Percentiles rank a stretch among this genome's conserved stretches.
These are phyloP conservation scores for Scenedesmus sp. DNA, from an alignment of 163 green algal genomes.

Conservation along the genomic window DNA sequence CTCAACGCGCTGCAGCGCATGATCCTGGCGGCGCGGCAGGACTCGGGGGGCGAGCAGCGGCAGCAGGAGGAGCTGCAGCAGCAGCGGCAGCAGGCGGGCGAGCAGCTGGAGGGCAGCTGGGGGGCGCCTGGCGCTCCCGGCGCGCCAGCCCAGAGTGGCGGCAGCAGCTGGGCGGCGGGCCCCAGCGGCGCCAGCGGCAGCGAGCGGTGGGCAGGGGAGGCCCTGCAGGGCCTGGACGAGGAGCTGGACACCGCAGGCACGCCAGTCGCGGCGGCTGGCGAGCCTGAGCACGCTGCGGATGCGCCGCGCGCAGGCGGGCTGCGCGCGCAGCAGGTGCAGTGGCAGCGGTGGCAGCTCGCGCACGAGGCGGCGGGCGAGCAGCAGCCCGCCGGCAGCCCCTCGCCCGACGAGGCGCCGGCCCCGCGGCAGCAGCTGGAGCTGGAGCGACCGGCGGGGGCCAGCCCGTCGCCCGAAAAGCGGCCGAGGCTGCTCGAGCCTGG, in stretches of 20 bases:
- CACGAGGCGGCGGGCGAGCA: background rate
- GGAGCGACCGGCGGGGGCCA: too few species aligned
- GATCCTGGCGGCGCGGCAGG: constrained; percentile 23
- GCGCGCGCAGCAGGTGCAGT: background rate
- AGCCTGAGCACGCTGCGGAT: background rate
- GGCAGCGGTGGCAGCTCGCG: constrained; percentile 1
- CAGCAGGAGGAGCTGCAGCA: constrained; percentile 29
- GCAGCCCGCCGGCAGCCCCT: background rate
- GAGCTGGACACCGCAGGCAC: too few species aligned
- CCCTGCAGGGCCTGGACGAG: background rate
- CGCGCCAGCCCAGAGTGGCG: background rate
- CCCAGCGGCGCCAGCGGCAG: constrained; percentile 14
- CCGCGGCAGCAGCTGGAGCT: constrained; percentile 22
- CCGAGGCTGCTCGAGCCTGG: background rate
- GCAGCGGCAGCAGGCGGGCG: constrained; percentile 33
- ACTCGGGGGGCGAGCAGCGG: constrained; percentile 10
- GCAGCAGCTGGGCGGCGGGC: too few species aligned
- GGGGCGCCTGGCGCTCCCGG: background rate
- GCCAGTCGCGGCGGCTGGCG: too few species aligned
- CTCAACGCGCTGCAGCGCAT: constrained; percentile 34
- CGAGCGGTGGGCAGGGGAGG: background rate
- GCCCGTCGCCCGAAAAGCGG: background rate
- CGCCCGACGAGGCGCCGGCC: background rate
- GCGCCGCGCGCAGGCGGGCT: background rate
- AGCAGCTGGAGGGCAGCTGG: background rate